Evolutionary conservation across 805 yeast genomes (phyloP), one percentile per base, ranked within the genome.

Genomic region (Myxozyma lipomycoides): DNA sequence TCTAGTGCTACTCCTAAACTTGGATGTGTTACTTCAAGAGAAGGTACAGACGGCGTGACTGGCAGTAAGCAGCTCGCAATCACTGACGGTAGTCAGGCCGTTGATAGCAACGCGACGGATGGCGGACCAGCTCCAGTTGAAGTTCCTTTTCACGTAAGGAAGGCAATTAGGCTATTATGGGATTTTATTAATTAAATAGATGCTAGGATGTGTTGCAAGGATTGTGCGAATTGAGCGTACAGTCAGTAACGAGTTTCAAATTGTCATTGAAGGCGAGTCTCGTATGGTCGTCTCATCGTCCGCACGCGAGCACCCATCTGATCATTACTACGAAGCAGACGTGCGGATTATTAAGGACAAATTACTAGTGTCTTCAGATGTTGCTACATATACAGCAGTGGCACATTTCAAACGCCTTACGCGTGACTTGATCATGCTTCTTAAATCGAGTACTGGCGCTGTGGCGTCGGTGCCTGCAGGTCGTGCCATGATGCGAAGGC

Each of bases 221-320:
- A 43, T 60, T 23, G 55, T 55, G 10, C 55, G 63, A 9, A 40
- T 60, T n/a, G 63, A 60, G 35, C 46, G 58, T 12, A 34, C 53
- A 2, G 45, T 40, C 22, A 25, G 53, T 12, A 49, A 49, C 10
- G 42, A 38, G 24, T 49, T 40, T 17, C 56, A 55, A 37, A 50
- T 55, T 34, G 55, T 56, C 3, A 34, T 60, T 26, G 63, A 60
- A 43, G 63, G 63, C 25, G 30, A 57, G 3, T 39, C 54, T 22
- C 60, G 63, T 5, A 41, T 60, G 40, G 35, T 45, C 40, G 30
- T 55, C 32, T 34, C 34, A 12, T 18, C 24, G 50, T 34, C 57
- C 12, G 42, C 40, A 3, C 46, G 50, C 41, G 34, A 26, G 22
- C 22, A 45, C 12, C 52, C 55, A 2, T 12, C 7, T 12, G 32